Conservation (phyloP, 2,329 filamentous ascomycete genomes). For the Calonectria leucothoes region DNA sequence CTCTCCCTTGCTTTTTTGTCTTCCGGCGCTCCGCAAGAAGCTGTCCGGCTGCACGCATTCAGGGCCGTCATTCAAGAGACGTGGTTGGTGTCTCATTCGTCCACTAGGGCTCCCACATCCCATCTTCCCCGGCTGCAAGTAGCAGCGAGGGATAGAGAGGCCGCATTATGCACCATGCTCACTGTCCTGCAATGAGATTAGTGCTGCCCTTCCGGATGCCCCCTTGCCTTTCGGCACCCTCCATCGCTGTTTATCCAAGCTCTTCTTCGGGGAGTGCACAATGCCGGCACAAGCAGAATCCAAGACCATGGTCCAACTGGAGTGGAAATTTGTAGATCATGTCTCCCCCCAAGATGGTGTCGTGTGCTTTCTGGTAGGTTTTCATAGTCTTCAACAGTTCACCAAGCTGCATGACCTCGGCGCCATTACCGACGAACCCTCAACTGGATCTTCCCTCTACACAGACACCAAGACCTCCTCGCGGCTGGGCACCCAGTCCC, state of each 20-base stretch:
- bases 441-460: background rate
- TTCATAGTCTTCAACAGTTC: background rate
- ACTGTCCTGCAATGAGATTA: constrained; percentile 4
- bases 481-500: background rate
- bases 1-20: constrained; percentile 39
- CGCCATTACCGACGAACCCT: background rate
- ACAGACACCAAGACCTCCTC: background rate
- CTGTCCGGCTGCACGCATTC: background rate
- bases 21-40: constrained; percentile 26
- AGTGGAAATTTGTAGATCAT: background rate
- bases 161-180: constrained; percentile 22
- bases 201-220: constrained; percentile 22
- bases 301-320: background rate
- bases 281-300: background rate
- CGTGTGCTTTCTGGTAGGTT: background rate
- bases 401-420: background rate
- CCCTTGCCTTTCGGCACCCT: constrained; percentile 19
- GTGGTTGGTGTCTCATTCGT: constrained; percentile 32
- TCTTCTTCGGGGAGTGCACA: background rate
- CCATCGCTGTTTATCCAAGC: background rate
- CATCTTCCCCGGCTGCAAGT: constrained; percentile 19
- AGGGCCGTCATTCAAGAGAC: constrained; percentile 14
- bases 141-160: constrained; percentile 18
- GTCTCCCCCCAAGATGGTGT: background rate
- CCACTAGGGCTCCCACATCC: background rate